phyloP scores from a whole-genome alignment of 495 filamentous ascomycete genomes.

The Rhizodiscina lignyota region DNA sequence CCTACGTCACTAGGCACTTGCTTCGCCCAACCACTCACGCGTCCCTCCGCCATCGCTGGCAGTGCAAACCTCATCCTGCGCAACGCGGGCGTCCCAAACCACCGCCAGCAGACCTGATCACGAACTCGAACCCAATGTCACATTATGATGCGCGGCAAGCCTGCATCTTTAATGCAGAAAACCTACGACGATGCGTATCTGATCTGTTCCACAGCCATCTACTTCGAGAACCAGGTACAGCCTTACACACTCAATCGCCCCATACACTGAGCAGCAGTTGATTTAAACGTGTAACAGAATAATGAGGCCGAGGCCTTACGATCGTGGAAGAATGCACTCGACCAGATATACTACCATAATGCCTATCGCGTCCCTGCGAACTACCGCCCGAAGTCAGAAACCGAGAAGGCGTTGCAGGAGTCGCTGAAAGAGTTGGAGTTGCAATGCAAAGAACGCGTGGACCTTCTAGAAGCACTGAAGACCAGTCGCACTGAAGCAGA shows the following conservation, averaged over 20 bases:
- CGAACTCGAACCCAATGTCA: too few species aligned
- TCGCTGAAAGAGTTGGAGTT: constrained; percentile 69
- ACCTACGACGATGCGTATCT: constrained; percentile 94
- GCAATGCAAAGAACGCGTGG: constrained; percentile 88
- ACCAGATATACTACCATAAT: constrained; percentile 81
- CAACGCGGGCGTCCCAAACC: too few species aligned
- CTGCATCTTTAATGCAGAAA: constrained; percentile 74
- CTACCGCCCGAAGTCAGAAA: constrained; percentile 63
- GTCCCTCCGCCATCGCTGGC: too few species aligned
- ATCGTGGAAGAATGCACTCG: constrained; percentile 81
- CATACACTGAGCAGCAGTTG: neutral
- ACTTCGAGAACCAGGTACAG: constrained; percentile 76
- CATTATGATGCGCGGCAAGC: constrained; percentile 66
- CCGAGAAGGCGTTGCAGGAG: constrained; percentile 67
- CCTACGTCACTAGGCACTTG: too few species aligned
- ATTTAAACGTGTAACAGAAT: too few species aligned
- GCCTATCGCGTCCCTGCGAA: constrained; percentile 51
- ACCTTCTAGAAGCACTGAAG: constrained; percentile 67
- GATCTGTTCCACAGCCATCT: constrained; percentile 85
- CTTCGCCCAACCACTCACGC: too few species aligned
- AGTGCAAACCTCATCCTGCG: too few species aligned
- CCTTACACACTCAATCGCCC: neutral
- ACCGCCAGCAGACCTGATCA: too few species aligned
- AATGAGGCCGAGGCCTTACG: constrained; percentile 84
- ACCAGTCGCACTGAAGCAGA: constrained; percentile 52